phyloP scores from a whole-genome alignment of 1,284 basidiomycete species.

The Sutorius eximius region DNA sequence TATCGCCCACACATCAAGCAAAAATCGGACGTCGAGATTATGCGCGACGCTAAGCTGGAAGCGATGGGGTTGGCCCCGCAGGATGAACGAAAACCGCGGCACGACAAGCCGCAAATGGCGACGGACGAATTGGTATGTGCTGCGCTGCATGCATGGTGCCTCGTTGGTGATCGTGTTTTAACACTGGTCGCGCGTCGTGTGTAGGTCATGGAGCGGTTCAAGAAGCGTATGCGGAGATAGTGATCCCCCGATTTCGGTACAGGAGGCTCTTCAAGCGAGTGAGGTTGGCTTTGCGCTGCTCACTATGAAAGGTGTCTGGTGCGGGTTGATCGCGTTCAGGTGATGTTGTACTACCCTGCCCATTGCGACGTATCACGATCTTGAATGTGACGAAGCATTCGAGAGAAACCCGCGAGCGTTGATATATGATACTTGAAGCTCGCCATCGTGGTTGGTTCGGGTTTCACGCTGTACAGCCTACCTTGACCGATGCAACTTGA shows the following conservation, averaged over 20 bases:
- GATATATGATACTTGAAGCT: conserved; percentile 40
- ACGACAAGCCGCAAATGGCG: conserved; percentile 73
- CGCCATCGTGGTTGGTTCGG: too few species aligned
- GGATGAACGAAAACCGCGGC: conserved; percentile 50
- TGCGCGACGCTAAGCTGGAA: conserved; percentile 81
- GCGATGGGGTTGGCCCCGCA: conserved; percentile 73
- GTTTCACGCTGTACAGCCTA: too few species aligned
- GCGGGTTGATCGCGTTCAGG: too few species aligned
- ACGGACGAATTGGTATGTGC: conserved; percentile 81
- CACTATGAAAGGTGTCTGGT: conserved; percentile 22
- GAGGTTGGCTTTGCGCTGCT: too few species aligned
- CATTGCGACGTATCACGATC: too few species aligned
- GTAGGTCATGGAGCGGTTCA: conserved; percentile 85
- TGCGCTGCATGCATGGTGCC: too few species aligned
- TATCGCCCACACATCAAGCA: conserved; percentile 76
- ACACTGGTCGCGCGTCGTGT: too few species aligned
- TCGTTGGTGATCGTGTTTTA: too few species aligned
- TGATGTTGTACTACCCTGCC: too few species aligned
- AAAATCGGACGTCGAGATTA: conserved; percentile 83
- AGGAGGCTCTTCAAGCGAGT: too few species aligned
- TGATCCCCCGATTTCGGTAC: neutral
- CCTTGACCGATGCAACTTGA: conserved; percentile 54
- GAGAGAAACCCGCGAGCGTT: too few species aligned
- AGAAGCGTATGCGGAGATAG: conserved; percentile 79
- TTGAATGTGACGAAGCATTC: too few species aligned